These are phyloP conservation scores for Phytopythium mirpurense DNA, from an alignment of 352 stramenopile species.

Conservation along the genomic window DNA sequence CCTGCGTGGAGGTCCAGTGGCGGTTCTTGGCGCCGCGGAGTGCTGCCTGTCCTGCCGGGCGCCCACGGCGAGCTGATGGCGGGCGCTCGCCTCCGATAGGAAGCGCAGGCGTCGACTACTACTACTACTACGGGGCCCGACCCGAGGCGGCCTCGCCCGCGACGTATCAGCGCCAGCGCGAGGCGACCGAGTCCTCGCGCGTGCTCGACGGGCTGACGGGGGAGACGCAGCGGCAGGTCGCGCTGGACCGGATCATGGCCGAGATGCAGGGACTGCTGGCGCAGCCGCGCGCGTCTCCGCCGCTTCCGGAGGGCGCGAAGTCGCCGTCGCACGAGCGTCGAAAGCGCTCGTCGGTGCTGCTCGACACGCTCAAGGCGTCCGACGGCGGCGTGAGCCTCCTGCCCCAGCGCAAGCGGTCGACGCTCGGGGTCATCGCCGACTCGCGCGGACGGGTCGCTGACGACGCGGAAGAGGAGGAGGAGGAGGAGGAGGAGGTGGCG, in stretches of 20 bases:
- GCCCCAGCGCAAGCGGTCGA: constrained; percentile 31
- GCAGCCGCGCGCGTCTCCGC: constrained; percentile 17
- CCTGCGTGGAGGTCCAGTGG: constrained; percentile 51
- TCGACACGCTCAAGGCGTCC: neutral
- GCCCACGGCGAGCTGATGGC: neutral
- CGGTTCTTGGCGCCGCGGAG: constrained; percentile 26
- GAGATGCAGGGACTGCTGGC: constrained; percentile 41
- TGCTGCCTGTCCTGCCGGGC: neutral
- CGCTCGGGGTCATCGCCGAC: constrained; percentile 17
- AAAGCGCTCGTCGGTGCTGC: neutral
- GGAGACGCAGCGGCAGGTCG: constrained; percentile 52
- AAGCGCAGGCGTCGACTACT: neutral
- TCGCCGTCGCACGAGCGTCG: neutral
- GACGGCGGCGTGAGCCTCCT: constrained; percentile 11
- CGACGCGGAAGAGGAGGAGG: constrained; percentile 17
- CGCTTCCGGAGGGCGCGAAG: neutral
- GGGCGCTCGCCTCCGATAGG: neutral
- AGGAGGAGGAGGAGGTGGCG: constrained; percentile 15
- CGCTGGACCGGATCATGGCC: constrained; percentile 56
- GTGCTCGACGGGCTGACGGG: constrained; percentile 39
- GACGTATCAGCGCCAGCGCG: neutral
- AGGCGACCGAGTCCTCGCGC: neutral
- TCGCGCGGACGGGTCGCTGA: constrained; percentile 8
- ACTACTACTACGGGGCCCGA: neutral
- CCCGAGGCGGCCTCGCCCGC: no score